phyloP scores from a whole-genome alignment of 805 yeast species.

The Wickerhamomyces rabaulensis region DNA sequence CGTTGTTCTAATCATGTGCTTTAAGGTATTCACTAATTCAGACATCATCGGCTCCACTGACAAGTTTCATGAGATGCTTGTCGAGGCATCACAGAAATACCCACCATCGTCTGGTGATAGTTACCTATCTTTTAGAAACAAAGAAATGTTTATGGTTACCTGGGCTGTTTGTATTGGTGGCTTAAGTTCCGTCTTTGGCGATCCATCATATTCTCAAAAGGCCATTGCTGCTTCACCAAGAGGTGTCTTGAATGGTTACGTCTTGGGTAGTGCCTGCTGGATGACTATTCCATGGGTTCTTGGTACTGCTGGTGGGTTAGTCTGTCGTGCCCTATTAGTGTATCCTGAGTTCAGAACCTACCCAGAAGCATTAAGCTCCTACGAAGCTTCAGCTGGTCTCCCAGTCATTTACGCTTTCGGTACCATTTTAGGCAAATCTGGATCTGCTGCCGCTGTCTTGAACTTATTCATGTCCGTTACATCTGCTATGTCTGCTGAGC shows the following conservation, averaged over 20 bases:
- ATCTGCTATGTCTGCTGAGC: constrained; percentile 37
- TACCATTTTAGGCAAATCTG: constrained; percentile 43
- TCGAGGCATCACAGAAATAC: constrained; percentile 26
- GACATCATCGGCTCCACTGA: constrained; percentile 40
- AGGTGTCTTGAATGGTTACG: constrained; percentile 31
- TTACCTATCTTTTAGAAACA: constrained; percentile 28
- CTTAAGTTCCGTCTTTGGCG: constrained; percentile 29
- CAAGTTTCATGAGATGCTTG: constrained; percentile 36
- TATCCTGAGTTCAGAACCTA: constrained; percentile 34
- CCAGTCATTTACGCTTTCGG: constrained; percentile 34
- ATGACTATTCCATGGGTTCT: constrained; percentile 31
- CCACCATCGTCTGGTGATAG: constrained; percentile 28
- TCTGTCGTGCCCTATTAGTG: constrained; percentile 29
- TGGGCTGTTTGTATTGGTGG: constrained; percentile 31
- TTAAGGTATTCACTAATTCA: constrained; percentile 31
- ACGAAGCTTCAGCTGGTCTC: constrained; percentile 36
- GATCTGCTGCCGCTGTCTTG: constrained; percentile 36
- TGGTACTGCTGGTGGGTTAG: constrained; percentile 32
- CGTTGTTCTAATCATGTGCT: constrained; percentile 30
- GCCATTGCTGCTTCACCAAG: constrained; percentile 37
- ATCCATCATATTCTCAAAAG: constrained; percentile 35
- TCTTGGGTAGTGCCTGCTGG: constrained; percentile 35
- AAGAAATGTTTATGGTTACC: constrained; percentile 24
- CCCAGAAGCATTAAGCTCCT: constrained; percentile 32
- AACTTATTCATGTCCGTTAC: constrained; percentile 40